Percentiles rank a stretch among this genome's conserved stretches.
Evolutionary conservation across 2,329 filamentous ascomycete species (phyloP).

Genomic region (Sporothrix brunneoviolacea): DNA sequence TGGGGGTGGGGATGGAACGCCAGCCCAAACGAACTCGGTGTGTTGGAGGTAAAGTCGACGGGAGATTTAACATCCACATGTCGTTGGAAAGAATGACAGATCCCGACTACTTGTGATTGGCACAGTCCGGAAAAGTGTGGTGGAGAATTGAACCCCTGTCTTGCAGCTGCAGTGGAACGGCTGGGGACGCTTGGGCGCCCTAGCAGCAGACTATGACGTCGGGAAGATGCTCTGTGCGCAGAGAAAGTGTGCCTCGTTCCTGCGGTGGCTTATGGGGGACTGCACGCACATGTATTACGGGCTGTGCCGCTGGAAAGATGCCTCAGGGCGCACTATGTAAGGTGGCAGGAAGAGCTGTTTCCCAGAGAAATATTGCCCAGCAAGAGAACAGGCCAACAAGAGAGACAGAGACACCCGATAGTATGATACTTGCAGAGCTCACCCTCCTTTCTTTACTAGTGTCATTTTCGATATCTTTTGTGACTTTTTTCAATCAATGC

Average conservation of each 20-base stretch:
- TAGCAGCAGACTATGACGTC: conserved; percentile 13
- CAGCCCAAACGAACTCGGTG: conserved; percentile 7
- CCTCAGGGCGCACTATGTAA: too few species aligned
- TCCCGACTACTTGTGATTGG: conserved; percentile 9
- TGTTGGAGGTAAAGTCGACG: too few species aligned
- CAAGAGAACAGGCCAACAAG: neutral
- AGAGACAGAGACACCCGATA: too few species aligned
- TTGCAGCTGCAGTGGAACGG: conserved; percentile 15
- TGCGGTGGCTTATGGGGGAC: conserved; percentile 4
- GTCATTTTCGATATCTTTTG: too few species aligned
- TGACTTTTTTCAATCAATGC: too few species aligned
- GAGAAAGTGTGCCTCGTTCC: neutral
- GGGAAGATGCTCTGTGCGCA: conserved; percentile 6
- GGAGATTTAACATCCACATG: too few species aligned
- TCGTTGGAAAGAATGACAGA: conserved; percentile 5
- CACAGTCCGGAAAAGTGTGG: conserved; percentile 2
- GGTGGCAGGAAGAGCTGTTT: too few species aligned
- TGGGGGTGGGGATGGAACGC: too few species aligned
- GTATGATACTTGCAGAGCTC: too few species aligned
- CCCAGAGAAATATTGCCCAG: neutral
- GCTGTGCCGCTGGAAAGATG: neutral
- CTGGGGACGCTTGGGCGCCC: conserved; percentile 8
- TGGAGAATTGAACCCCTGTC: conserved; percentile 10
- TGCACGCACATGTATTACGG: neutral
- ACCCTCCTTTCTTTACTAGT: too few species aligned